Evolutionary conservation across 306 rosid species (phyloP), one percentile per base, ranked within the genome.

Genomic region (Geum urbanum): DNA sequence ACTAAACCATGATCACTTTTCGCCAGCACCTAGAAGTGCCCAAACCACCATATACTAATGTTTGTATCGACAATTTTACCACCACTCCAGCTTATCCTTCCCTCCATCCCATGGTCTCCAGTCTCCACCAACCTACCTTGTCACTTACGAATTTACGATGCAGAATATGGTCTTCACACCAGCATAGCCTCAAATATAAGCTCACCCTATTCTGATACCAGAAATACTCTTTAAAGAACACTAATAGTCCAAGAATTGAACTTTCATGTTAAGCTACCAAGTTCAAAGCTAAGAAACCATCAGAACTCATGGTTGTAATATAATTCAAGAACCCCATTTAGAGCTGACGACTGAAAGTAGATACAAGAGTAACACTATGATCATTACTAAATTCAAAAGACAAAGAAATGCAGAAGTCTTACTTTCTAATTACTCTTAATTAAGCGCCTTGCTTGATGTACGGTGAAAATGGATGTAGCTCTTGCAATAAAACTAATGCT

Each of bases 391-490:
- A 11, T 11, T 50, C 48, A 54, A 56, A 72, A 8, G 14, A 67
- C 43, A 49, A 67, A 67, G 54, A 75, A 43, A 48, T 24, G 60
- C 41, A 44, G 60, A 66, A 27, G 39, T 27, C 73, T 69, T 84
- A 94, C 97, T 80, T 91, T 83, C 87, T 95, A 50, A 78, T 86
- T 69, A 94, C 70, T 85, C 97, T 74, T 57, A 90, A 73, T 0
- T 97, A 88, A 70, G 95, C 83, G 56, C 96, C 95, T 76, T 88
- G 85, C 88, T 80, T 80, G 86, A 84, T 90, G 82, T 82, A 80
- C 3, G 90, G 80, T 45, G 97, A 90, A 43, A 89, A 85, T 41
- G 84, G 89, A 19, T 69, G 75, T 14, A 94, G 48, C 4, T 79
- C 84, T 72, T 79, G 60, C 19, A 85, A 57, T 54, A 74, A 47